These are phyloP conservation scores for Auriscalpium vulgare DNA, from an alignment of 768 basidiomycete species.

Conservation along the genomic window DNA sequence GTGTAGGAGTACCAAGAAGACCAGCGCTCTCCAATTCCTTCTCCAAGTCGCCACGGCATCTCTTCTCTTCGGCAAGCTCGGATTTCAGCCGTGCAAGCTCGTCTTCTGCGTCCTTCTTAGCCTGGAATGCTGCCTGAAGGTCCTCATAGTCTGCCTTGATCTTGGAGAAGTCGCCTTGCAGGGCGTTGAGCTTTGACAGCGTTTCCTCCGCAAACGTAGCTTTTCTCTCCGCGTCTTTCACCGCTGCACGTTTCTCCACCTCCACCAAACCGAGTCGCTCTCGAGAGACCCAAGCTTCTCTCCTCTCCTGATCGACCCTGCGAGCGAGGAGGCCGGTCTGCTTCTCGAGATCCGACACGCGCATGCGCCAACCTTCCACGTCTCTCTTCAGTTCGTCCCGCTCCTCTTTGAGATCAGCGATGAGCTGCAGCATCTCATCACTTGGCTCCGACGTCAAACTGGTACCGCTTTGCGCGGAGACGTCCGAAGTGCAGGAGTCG, in stretches of 20 bases:
- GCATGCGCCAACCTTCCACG: slow-evolving; percentile 76
- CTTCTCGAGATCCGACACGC: slow-evolving; percentile 72
- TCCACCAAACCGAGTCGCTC: slow-evolving; percentile 61
- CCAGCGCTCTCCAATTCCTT: slow-evolving; percentile 39
- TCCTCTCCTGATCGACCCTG: slow-evolving; percentile 68
- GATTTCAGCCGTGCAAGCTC: slow-evolving; percentile 21
- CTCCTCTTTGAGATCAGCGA: slow-evolving; percentile 78
- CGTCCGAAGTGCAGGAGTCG: slow-evolving; percentile 43
- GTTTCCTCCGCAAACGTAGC: slow-evolving; percentile 4
- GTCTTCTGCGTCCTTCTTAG: slow-evolving; percentile 6
- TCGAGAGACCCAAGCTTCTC: slow-evolving; percentile 79
- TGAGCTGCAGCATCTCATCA: slow-evolving; percentile 71
- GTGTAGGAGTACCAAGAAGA: slow-evolving; percentile 39
- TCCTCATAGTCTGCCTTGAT: slow-evolving; percentile 31
- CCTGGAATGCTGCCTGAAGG: slow-evolving; percentile 24
- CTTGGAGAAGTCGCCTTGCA: slow-evolving; percentile 22
- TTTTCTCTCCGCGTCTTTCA: slow-evolving; percentile 31
- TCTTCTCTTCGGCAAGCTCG: slow-evolving; percentile 33
- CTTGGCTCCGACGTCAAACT: slow-evolving; percentile 38
- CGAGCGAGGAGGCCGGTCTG: slow-evolving; percentile 56
- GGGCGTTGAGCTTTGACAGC: neutral
- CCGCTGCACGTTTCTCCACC: slow-evolving; percentile 54
- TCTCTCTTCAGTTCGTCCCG: slow-evolving; percentile 85
- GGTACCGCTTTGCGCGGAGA: slow-evolving; percentile 25
- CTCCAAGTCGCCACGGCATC: slow-evolving; percentile 41